Base-by-base conservation (phyloP, 2,329 filamentous ascomycete genomes). In the Incumbomyces delicatus region DNA sequence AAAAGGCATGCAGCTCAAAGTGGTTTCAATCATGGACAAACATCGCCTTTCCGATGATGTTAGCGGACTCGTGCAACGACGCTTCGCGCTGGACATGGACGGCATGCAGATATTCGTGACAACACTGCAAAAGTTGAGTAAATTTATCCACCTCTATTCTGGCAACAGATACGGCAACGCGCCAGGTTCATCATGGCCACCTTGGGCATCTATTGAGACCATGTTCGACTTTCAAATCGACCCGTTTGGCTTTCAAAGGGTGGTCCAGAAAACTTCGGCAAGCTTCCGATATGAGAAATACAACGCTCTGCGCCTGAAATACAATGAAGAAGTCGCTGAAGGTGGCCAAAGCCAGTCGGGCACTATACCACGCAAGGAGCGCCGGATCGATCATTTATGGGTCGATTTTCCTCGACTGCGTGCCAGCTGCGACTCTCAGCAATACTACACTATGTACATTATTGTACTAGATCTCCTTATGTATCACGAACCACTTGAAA, bases 21-120 rank as follows among this genome's bases (percentile, higher is more conserved):
- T 98, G 10, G 79, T 98, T 16, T 90, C 95, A 55, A 90, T 98
- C 58, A 95, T 96, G 85, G 92, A 98, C 67, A 95, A 94, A 66
- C 83, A 88, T 58, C 79, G 92, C 50, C 79, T 96, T 47, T 89
- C 81, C 40, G 92, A 99, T 62, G 83, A 86, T 56, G 88, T 99
- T 58, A 95, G 87, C 59, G 94, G 92, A 45, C 76, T 99, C 38
- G 90, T 98, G 1, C 94, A 98, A 63, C 84, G 89, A 32, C 84
- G 92, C 6, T 95, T 96, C 69, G 79, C 89, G 22, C 81, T 95
- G 52, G 87, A 88, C 55, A 95, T 96, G 85, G 92, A 98, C 66
- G 94, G 90, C 61, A 84, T 94, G 22, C 92, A 99, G 63, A 95
- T 98, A 67, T 99, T 98, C 57, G 89, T 98, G 41, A 92, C 90